phyloP scores from a whole-genome alignment of 2,329 filamentous ascomycete genomes.

The Arthrinium phaeospermum region DNA sequence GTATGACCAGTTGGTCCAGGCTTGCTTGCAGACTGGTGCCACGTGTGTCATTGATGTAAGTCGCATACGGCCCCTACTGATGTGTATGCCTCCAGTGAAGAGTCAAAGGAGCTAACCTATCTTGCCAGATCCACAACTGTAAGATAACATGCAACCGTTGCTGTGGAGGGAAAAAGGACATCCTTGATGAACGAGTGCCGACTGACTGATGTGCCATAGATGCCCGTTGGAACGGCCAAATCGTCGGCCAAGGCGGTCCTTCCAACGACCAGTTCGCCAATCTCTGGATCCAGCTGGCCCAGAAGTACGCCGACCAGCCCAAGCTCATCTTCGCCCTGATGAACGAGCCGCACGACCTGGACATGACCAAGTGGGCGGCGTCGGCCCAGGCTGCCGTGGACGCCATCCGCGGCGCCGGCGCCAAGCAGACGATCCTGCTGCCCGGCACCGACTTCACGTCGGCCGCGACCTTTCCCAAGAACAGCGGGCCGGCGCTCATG shows the following conservation, averaged over 20 bases:
- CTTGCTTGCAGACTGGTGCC: conserved; percentile 61
- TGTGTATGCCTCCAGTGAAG: not conserved
- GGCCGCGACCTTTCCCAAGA: conserved; percentile 52
- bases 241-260: conserved; percentile 71
- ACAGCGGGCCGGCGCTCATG: conserved; percentile 56
- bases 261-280: conserved; percentile 61
- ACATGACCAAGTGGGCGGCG: conserved; percentile 58
- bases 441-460: conserved; percentile 66
- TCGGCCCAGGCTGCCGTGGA: conserved; percentile 68
- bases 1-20: conserved; percentile 62
- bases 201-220: conserved; percentile 25
- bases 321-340: conserved; percentile 69
- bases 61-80: not conserved
- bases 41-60: conserved; percentile 60
- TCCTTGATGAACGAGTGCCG: conserved; percentile 11
- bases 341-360: conserved; percentile 71
- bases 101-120: not conserved
- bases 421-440: conserved; percentile 67
- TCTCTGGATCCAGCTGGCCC: conserved; percentile 64
- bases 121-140: conserved; percentile 52
- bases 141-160: not conserved
- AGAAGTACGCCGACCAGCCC: conserved; percentile 58
- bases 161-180: not conserved
- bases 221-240: conserved; percentile 64
- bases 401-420: conserved; percentile 68